These are phyloP conservation scores for Apophysomyces variabilis DNA, from an alignment of 371 early-diverging fungal species.

Conservation along the genomic window DNA sequence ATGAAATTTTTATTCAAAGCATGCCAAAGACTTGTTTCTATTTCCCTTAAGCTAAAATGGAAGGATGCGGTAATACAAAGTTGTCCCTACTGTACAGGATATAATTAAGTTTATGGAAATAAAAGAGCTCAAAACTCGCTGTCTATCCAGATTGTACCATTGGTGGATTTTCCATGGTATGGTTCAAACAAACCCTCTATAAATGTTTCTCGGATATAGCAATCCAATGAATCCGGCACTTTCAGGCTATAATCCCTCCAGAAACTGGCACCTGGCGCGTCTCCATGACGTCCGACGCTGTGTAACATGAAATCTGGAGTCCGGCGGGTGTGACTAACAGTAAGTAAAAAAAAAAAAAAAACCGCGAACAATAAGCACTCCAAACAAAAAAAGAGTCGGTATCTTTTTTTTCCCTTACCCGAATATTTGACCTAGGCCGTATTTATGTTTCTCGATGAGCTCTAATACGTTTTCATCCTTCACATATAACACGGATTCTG, in stretches of 20 bases:
- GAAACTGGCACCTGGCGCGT: slow-evolving; percentile 42
- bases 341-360: slow-evolving; percentile 1
- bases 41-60: too few relatives aligned
- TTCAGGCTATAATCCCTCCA: slow-evolving; percentile 51
- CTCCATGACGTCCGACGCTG: slow-evolving; percentile 46
- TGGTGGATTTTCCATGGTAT: background rate
- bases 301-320: slow-evolving; percentile 48
- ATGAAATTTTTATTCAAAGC: too few relatives aligned
- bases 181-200: slow-evolving; percentile 43
- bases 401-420: slow-evolving; percentile 28
- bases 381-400: background rate
- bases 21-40: too few relatives aligned
- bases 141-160: background rate
- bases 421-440: slow-evolving; percentile 54
- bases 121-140: background rate
- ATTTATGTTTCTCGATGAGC: slow-evolving; percentile 48
- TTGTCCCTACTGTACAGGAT: too few relatives aligned
- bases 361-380: background rate
- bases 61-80: too few relatives aligned
- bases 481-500: slow-evolving; percentile 46
- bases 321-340: slow-evolving; percentile 35
- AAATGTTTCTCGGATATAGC: slow-evolving; percentile 53
- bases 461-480: slow-evolving; percentile 37
- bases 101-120: background rate
- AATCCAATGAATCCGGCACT: slow-evolving; percentile 40